A percentile compares a stretch with the other conserved stretches of the same genome.
Evolutionary conservation across 179 eudicot species (phyloP).

Genomic region (Spergularia azorica): DNA sequence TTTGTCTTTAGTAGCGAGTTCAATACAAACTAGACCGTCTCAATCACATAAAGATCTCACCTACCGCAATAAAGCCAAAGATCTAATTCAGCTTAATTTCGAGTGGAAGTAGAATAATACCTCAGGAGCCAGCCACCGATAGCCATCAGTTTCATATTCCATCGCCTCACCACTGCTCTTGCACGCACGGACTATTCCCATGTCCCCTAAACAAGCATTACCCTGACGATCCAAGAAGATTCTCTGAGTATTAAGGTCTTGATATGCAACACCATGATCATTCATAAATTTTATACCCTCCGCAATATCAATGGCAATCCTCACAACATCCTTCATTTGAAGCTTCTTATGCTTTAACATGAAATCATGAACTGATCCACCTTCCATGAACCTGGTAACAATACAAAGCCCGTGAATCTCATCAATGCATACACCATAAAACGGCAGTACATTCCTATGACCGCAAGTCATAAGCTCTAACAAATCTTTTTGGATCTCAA

Average conservation of each 20-base stretch:
- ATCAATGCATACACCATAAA: slow-evolving; percentile 76
- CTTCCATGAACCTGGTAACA: slow-evolving; percentile 85
- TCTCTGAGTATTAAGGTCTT: slow-evolving; percentile 82
- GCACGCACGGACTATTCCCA: slow-evolving; percentile 91
- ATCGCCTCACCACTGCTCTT: slow-evolving; percentile 72
- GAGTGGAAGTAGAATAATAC: slow-evolving; percentile 33
- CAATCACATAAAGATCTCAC: neutral
- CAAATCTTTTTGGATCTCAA: slow-evolving; percentile 69
- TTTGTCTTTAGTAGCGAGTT: slow-evolving; percentile 5
- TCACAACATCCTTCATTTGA: slow-evolving; percentile 66
- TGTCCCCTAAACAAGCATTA: slow-evolving; percentile 90
- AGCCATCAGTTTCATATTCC: slow-evolving; percentile 99
- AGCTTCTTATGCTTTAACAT: slow-evolving; percentile 78
- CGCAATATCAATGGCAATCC: slow-evolving; percentile 79
- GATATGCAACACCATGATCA: slow-evolving; percentile 84
- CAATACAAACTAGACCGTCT: neutral
- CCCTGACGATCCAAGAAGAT: slow-evolving; percentile 80
- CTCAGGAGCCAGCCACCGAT: slow-evolving; percentile 99
- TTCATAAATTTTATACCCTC: slow-evolving; percentile 90
- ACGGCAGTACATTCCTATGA: slow-evolving; percentile 77
- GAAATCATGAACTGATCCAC: slow-evolving; percentile 81
- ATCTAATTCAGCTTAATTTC: neutral
- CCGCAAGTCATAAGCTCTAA: slow-evolving; percentile 94
- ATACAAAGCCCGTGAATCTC: slow-evolving; percentile 84
- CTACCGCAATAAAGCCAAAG: neutral